These are phyloP conservation scores for Brassica napus DNA, from an alignment of 345 rosid species.

Conservation along the genomic window Da-Ae NC_063447.1:35355501-35356000, in stretches of 20 bases:
- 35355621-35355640: slow-evolving; percentile 99
- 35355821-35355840: slow-evolving; percentile 94
- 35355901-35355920: slow-evolving; percentile 97
- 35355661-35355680: slow-evolving; percentile 97
- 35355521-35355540: slow-evolving; percentile 95
- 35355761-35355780: slow-evolving; percentile 94
- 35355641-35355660: slow-evolving; percentile 98
- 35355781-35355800: slow-evolving; percentile 83
- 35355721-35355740: slow-evolving; percentile 93
- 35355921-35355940: slow-evolving; percentile 93
- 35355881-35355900: slow-evolving; percentile 98
- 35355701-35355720: slow-evolving; percentile 85
- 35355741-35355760: slow-evolving; percentile 93
- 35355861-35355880: slow-evolving; percentile 98
- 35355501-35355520: slow-evolving; percentile 97
- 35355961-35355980: slow-evolving; percentile 49
- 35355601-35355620: slow-evolving; percentile 89
- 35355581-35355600: slow-evolving; percentile 98
- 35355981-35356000: slow-evolving; percentile 99
- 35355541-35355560: slow-evolving; percentile 81
- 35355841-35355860: slow-evolving; percentile 84
- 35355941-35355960: slow-evolving; percentile 66
- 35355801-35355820: slow-evolving; percentile 98
- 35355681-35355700: slow-evolving; percentile 94
- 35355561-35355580: slow-evolving; percentile 88